Evolutionary conservation across 176 grass and related monocot genomes (phyloP), one percentile per base, ranked within the genome.

Genomic region (Aegilops speltoides): DNA sequence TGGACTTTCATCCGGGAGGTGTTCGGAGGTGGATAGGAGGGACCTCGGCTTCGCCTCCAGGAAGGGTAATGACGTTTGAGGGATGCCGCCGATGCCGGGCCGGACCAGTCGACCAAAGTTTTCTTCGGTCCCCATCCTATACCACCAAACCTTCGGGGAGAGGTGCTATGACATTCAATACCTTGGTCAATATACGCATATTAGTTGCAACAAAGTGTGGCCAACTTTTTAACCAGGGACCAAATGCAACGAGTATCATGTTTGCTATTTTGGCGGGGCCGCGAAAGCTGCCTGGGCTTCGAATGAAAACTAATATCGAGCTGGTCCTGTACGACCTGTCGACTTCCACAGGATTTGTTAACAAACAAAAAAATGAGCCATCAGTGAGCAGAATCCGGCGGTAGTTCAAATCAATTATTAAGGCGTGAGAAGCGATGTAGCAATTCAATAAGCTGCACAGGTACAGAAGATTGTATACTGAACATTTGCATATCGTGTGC

Each of bases 91-190:
- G n/a, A n/a, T n/a, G n/a, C n/a, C n/a, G n/a, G n/a, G n/a, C n/a
- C n/a, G n/a, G n/a, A n/a, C n/a, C n/a, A n/a, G n/a, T n/a, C n/a
- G n/a, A n/a, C n/a, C n/a, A n/a, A n/a, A n/a, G n/a, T n/a, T n/a
- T n/a, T n/a, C n/a, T n/a, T n/a, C n/a, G n/a, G n/a, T n/a, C n/a
- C n/a, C n/a, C n/a, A n/a, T n/a, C n/a, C n/a, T n/a, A n/a, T n/a
- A n/a, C n/a, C n/a, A n/a, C n/a, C n/a, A n/a, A n/a, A n/a, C n/a
- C n/a, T n/a, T n/a, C n/a, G n/a, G n/a, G n/a, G n/a, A n/a, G n/a
- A n/a, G n/a, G n/a, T n/a, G n/a, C n/a, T n/a, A n/a, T 41, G 45
- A 33, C 65, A 82, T 54, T 64, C 65, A 70, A 82, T n/a, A 56
- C 19, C 13, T 69, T 54, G 11, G 64, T 54, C 80, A 82, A 69